Evolutionary conservation across 2,329 filamentous ascomycete genomes (phyloP).

Genomic region (Cryphonectria radicalis): DNA sequence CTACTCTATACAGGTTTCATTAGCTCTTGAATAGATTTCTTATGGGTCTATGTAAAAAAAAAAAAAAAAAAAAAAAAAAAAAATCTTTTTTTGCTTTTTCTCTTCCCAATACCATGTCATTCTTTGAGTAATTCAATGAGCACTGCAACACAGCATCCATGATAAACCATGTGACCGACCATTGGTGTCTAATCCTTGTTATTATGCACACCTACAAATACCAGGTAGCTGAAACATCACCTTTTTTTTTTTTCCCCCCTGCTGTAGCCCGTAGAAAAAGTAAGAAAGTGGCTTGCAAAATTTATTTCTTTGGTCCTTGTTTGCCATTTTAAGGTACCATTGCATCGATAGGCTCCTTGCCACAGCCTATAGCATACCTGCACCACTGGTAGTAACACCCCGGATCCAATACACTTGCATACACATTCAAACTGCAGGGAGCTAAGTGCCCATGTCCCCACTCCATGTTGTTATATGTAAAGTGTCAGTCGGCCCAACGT

Average conservation of each 20-base stretch:
- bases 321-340: background rate
- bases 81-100: background rate
- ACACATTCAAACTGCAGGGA: background rate
- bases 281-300: background rate
- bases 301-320: background rate
- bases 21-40: background rate
- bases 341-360: background rate
- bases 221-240: background rate
- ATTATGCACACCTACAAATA: background rate
- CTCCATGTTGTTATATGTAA: background rate
- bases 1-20: background rate
- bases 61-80: too few species aligned
- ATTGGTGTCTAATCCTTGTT: background rate
- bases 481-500: background rate
- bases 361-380: background rate
- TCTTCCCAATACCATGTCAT: background rate
- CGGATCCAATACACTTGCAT: background rate
- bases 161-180: background rate
- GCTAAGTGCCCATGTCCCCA: background rate
- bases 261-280: background rate
- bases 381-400: background rate
- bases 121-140: background rate
- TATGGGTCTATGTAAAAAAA: background rate
- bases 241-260: background rate
- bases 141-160: background rate